Evolutionary conservation across 441 rosid species (phyloP), one percentile per base, ranked within the genome.

Genomic region (Corymbia calophylla): DNA sequence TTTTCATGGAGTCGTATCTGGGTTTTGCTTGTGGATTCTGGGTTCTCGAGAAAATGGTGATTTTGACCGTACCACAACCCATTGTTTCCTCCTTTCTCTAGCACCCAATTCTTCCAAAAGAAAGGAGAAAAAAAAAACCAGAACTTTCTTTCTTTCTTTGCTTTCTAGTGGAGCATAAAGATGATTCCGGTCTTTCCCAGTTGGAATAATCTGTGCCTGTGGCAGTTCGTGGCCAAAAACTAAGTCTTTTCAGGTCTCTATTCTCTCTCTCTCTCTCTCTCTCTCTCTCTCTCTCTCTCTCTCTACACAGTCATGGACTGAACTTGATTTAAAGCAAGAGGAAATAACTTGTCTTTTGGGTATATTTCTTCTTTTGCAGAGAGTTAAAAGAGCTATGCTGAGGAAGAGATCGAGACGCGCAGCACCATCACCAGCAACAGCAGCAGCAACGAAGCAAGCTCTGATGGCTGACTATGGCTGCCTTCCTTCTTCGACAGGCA

Each of bases 401-500:
- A 90, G 88, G 19, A 85, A 90, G 90, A 91, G 91, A 90, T 84
- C 86, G 84, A 89, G 39, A 51, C 87, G n/a, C 87, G 17, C 87
- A 19, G 21, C 51, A 21, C 51, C 84, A 44, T 39, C 84, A 39
- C 84, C 84, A 85, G 32, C 55, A 12, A 54, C 87, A 53, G 1
- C 55, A 23, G 87, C 87, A 85, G 87, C 90, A 53, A 55, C 53
- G 27, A 32, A 90, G 88, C 90, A 89, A 87, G 94, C 91, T 91
- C 87, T 91, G 90, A 97, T 95, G 97, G 95, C 95, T 53, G 96
- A 94, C 12, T 68, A 86, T 53, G 87, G 66, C 51, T 44, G 49
- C 25, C 84, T 73, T 73, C 84, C 86, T 86, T 92, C 93, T 77
- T 90, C 93, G 4, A 77, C 91, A 49, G 91, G 93, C 47, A 93